Base-by-base conservation (phyloP, 164 flowering plant species). In the Litsea cubeba region DNA sequence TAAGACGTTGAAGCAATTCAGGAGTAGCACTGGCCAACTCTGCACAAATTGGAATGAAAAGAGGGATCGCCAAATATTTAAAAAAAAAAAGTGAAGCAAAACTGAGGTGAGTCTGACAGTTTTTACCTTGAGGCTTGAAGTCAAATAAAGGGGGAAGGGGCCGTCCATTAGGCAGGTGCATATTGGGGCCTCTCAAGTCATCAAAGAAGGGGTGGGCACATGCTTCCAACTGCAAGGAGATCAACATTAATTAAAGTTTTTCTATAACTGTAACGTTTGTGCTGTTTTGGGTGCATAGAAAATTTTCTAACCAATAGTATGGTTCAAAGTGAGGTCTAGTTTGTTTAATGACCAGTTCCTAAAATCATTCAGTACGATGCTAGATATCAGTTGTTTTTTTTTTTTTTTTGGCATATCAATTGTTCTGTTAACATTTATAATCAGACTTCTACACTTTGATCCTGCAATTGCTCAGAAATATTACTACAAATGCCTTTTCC, bases 161-260 rank as follows among this genome's bases (percentile, higher is more conserved):
- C 40, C 82, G 84, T 4, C 97, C 97, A 79, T 88, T 93, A 0
- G 95, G 92, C 81, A 95, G 84, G 77, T 83, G 80, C 58, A 87
- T 81, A 74, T 84, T 88, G 26, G 94, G 97, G 35, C 87, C 88
- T 77, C 99, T 83, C 87, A 95, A 82, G 32, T 87, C 94, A 76
- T 95, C 90, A 74, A 95, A 95, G 83, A 93, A 95, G 10, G 89
- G 88, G 78, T 95, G 98, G 12, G 91, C 90, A 75, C 97, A 95
- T 49, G 98, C 98, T 77, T 95, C 98, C 85, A 93, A 76, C 99
- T 95, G 85, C 73, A 75, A 60, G 46, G 46, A 40, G 46, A 40
- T 40, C 23, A n/a, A 18, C 18, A 22, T 15, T 46, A 22, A 22
- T 8, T 5, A 22, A 50, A 2, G 17, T 30, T 68, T 18, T 68